Evolutionary conservation across 352 stramenopile species (phyloP), one percentile per base, ranked within the genome.

Genomic region (Blastocystis sp.): DNA sequence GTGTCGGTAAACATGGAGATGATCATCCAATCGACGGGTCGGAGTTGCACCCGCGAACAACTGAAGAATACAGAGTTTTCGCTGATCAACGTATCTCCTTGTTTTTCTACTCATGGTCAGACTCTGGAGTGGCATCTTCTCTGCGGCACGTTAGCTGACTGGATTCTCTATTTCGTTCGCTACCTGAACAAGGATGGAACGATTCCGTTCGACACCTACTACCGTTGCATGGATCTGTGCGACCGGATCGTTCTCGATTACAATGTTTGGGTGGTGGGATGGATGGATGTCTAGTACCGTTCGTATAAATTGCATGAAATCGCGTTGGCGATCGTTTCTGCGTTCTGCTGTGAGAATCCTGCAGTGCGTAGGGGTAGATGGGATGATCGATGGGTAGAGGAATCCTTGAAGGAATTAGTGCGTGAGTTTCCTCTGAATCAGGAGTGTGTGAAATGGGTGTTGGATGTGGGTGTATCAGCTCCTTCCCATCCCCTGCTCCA

Each of bases 361-460:
- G 38, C 46, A 24, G 18, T 78, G 21, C 67, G 67, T 78, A 61
- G 4, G 67, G 32, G n/a, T 61, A 11, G 18, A 38, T 1, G 38
- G 11, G 18, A 9, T 32, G 9, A 44, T 9, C 57, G 38, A 78
- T 73, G 61, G 27, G 16, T 61, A 78, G 67, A 78, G 32, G 18
- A 11, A n/a, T 24, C 42, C 27, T 27, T 78, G 9, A 57, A 11
- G 4, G 4, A 32, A 18, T 27, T 78, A 27, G n/a, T 78, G 24
- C 9, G 9, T 27, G 67, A 78, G 11, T 78, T 78, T 61, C 29
- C 46, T 14, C 34, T 78, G 24, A 14, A 61, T 32, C 40, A 56
- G 40, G 67, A 78, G 3, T 78, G 67, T 32, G 44, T 51, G 67
- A 78, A 78, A 46, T 78, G 67, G 67, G 67, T 78, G 16, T 42